phyloP scores from a whole-genome alignment of 768 basidiomycete species.

The Podaxis pistillaris region DNA sequence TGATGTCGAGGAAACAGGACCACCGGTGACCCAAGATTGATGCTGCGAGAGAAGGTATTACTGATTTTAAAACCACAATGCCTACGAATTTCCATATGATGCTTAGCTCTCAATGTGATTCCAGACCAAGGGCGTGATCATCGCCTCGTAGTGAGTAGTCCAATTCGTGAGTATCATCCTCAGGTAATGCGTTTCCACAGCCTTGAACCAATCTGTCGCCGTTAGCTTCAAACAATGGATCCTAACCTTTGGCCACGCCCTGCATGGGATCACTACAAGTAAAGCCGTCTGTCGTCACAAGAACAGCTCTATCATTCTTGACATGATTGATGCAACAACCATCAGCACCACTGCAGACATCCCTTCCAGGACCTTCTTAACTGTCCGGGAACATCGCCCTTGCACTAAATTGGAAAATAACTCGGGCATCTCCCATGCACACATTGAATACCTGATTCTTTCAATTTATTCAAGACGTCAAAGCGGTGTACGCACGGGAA shows the following conservation, averaged over 20 bases:
- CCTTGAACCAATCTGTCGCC: neutral
- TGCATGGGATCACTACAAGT: too few species aligned
- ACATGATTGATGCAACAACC: slow-evolving; percentile 10
- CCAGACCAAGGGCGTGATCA: neutral
- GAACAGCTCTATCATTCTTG: neutral
- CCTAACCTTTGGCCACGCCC: neutral
- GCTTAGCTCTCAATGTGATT: neutral
- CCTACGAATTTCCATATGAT: neutral
- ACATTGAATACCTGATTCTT: neutral
- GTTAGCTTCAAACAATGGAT: neutral
- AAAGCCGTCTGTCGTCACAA: neutral
- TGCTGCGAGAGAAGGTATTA: neutral
- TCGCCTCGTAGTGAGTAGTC: neutral
- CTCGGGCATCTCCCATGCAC: neutral
- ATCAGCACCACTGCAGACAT: neutral
- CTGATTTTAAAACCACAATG: neutral
- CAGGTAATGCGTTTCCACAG: too few species aligned
- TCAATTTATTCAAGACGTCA: neutral
- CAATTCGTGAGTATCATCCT: too few species aligned
- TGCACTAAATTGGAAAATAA: neutral
- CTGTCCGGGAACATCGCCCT: neutral
- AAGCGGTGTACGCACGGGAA: neutral
- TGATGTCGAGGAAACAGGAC: neutral
- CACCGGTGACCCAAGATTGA: neutral
- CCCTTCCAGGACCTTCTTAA: neutral